A percentile compares a stretch with the other conserved stretches of the same genome.
phyloP scores from a whole-genome alignment of 2,329 filamentous ascomycete genomes.

The Spiromastix sp. region DNA sequence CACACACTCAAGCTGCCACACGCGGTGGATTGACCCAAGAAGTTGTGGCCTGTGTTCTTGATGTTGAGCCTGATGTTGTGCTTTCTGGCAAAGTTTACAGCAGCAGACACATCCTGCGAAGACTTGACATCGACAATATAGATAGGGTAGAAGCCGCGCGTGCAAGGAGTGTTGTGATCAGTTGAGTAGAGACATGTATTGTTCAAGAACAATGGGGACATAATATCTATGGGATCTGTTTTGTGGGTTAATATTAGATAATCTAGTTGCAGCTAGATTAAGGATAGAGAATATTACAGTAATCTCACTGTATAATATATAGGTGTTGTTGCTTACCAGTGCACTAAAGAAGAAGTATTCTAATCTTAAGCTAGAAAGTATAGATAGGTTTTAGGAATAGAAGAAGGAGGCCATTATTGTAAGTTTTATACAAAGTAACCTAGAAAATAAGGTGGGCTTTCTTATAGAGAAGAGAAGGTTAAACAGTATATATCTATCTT shows the following conservation, averaged over 20 bases:
- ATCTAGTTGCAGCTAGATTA: slow-evolving; percentile 69
- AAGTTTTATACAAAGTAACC: slow-evolving; percentile 82
- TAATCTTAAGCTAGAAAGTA: slow-evolving; percentile 82
- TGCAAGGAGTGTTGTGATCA: not conserved
- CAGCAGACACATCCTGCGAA: not conserved
- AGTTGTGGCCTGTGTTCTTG: slow-evolving; percentile 34
- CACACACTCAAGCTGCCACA: slow-evolving; percentile 35
- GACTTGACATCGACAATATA: not conserved
- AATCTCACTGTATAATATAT: slow-evolving; percentile 93
- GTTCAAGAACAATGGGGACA: not conserved
- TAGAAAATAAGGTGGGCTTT: slow-evolving; percentile 81
- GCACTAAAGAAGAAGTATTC: slow-evolving; percentile 71
- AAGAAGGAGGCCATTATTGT: slow-evolving; percentile 95
- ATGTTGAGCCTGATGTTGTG: slow-evolving; percentile 42
- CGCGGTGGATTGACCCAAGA: slow-evolving; percentile 47
- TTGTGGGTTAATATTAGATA: slow-evolving; percentile 46
- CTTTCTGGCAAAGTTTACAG: slow-evolving; percentile 33
- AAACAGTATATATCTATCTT: slow-evolving; percentile 72
- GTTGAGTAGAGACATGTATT: not conserved
- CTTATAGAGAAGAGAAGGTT: slow-evolving; percentile 81
- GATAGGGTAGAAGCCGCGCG: not conserved
- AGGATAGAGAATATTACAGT: slow-evolving; percentile 78
- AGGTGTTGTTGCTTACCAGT: slow-evolving; percentile 66
- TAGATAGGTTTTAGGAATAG: slow-evolving; percentile 93
- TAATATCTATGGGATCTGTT: not conserved